Evolutionary conservation across 805 yeast species (phyloP).

Genomic region (Candida glaebosa): DNA sequence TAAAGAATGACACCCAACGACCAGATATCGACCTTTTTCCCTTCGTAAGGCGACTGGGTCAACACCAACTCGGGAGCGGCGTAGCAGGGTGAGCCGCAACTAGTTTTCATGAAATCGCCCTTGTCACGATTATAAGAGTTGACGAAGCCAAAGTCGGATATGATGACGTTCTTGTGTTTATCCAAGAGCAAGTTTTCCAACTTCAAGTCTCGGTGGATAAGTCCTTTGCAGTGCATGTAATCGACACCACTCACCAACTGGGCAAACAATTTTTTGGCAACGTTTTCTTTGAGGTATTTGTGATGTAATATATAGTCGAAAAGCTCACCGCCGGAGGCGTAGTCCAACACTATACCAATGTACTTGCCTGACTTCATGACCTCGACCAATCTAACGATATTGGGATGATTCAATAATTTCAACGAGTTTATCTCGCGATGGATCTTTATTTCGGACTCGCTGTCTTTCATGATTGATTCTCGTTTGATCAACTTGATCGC

Average conservation of each 20-base stretch:
- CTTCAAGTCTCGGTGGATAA: slow-evolving; percentile 75
- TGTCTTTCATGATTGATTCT: slow-evolving; percentile 81
- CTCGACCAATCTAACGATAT: slow-evolving; percentile 86
- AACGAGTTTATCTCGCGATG: slow-evolving; percentile 91
- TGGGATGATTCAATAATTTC: slow-evolving; percentile 84
- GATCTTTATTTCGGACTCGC: slow-evolving; percentile 83
- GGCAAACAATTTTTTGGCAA: slow-evolving; percentile 85
- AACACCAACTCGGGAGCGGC: slow-evolving; percentile 98
- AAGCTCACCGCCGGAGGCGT: slow-evolving; percentile 96
- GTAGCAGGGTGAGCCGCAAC: slow-evolving; percentile 97
- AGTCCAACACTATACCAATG: slow-evolving; percentile 93
- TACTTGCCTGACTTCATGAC: slow-evolving; percentile 92
- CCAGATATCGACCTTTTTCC: slow-evolving; percentile 95
- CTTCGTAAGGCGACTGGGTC: slow-evolving; percentile 82
- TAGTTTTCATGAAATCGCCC: slow-evolving; percentile 82
- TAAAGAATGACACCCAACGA: slow-evolving; percentile 92
- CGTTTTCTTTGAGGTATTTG: slow-evolving; percentile 79
- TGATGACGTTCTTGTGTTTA: slow-evolving; percentile 79
- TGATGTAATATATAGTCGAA: slow-evolving; percentile 89
- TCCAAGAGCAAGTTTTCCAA: slow-evolving; percentile 74
- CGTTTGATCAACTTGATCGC: slow-evolving; percentile 91
- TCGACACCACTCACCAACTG: slow-evolving; percentile 92
- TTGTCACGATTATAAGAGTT: slow-evolving; percentile 64
- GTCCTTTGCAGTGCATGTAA: slow-evolving; percentile 79
- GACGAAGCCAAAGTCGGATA: slow-evolving; percentile 93